Evolutionary conservation across 805 yeast species (phyloP).

Genomic region (Myxozyma kluyveri): DNA sequence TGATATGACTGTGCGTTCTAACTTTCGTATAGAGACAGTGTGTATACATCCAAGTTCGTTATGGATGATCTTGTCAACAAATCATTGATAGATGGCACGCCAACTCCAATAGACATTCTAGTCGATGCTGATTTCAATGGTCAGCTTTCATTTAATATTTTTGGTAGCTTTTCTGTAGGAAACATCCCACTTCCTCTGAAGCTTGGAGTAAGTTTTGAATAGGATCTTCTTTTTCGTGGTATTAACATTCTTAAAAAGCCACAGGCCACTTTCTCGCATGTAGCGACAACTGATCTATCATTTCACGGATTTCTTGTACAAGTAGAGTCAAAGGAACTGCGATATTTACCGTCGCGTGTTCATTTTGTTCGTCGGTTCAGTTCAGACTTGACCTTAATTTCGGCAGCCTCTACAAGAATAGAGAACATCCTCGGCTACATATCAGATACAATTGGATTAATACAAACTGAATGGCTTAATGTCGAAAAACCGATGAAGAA

Average conservation of each 20-base stretch:
- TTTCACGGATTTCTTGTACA: constrained; percentile 17
- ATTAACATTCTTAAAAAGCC: not conserved
- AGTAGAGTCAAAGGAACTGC: not conserved
- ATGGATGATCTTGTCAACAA: constrained; percentile 20
- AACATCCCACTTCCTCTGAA: constrained; percentile 15
- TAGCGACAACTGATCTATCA: constrained; percentile 19
- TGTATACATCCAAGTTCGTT: constrained; percentile 18
- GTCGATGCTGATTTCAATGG: constrained; percentile 5
- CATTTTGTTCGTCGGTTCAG: constrained; percentile 30
- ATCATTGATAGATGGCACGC: constrained; percentile 2
- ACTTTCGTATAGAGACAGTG: constrained; percentile 8
- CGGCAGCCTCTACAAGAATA: constrained; percentile 24
- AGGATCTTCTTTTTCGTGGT: not conserved
- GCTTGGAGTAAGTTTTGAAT: constrained; percentile 3
- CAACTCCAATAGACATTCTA: constrained; percentile 18
- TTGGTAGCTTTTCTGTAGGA: constrained; percentile 26
- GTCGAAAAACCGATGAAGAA: constrained; percentile 7
- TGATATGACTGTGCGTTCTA: not conserved
- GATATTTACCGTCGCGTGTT: constrained; percentile 18
- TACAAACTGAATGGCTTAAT: constrained; percentile 17
- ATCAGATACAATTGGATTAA: constrained; percentile 9
- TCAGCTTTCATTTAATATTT: constrained; percentile 10
- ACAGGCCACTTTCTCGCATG: constrained; percentile 7
- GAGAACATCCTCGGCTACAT: constrained; percentile 19
- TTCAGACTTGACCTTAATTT: constrained; percentile 17